These are phyloP conservation scores for Leishmania lainsoni DNA, from an alignment of 208 protist species.

Conservation along the genomic window DNA sequence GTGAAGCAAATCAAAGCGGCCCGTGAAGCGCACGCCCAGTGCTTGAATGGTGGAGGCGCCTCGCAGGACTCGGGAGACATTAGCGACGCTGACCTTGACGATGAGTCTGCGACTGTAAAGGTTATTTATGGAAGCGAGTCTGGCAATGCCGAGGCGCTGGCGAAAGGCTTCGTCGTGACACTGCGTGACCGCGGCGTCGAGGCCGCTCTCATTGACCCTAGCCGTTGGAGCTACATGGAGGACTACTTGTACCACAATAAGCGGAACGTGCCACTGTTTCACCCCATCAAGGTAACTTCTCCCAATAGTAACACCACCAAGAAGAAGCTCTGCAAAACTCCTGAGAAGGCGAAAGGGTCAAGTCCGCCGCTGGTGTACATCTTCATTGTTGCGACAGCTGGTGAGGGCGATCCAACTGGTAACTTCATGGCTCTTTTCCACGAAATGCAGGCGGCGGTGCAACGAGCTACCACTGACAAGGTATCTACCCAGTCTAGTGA, in stretches of 20 bases:
- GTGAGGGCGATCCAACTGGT: slow-evolving; percentile 67
- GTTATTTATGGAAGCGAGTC: slow-evolving; percentile 75
- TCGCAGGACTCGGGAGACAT: slow-evolving; percentile 12
- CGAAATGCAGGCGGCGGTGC: slow-evolving; percentile 50
- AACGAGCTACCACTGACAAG: background rate
- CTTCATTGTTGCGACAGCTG: slow-evolving; percentile 71
- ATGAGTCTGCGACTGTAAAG: slow-evolving; percentile 25
- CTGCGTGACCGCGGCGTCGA: slow-evolving; percentile 58
- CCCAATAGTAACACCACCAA: background rate
- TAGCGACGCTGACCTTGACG: slow-evolving; percentile 2
- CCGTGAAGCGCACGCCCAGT: slow-evolving; percentile 15
- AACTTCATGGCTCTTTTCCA: slow-evolving; percentile 65
- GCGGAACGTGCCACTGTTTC: slow-evolving; percentile 24
- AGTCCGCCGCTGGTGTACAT: slow-evolving; percentile 36
- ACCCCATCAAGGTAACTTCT: slow-evolving; percentile 2
- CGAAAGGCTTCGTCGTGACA: slow-evolving; percentile 54
- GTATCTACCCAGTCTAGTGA: background rate
- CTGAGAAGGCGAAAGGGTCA: background rate
- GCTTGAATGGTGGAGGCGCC: background rate
- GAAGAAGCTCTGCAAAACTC: background rate
- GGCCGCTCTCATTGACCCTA: slow-evolving; percentile 62
- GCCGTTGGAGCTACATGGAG: slow-evolving; percentile 51
- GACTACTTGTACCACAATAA: slow-evolving; percentile 35
- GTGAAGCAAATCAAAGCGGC: slow-evolving; percentile 27
- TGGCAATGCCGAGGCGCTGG: slow-evolving; percentile 70